Base-by-base conservation (phyloP, 768 basidiomycete species). In the Leucocoprinus birnbaumii region DNA sequence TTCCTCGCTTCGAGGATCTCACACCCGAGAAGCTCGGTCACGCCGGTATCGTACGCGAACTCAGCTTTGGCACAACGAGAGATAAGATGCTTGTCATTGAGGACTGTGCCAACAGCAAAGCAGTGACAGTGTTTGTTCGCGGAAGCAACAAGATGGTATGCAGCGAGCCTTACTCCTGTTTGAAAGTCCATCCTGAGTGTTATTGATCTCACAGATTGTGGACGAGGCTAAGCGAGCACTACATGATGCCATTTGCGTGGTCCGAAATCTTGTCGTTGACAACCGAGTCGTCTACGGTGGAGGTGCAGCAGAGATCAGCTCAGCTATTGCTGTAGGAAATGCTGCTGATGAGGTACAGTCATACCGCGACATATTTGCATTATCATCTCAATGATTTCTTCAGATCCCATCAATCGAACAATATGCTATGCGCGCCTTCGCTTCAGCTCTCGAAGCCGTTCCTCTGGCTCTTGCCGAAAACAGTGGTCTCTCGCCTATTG, bases 21-120 rank as follows among this genome's bases (percentile, higher is more conserved):
- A 85, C 91, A 0, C 69, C 86, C 14, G 89, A 86, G 61, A 99
- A 99, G 72, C 83, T 99, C 13, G 97, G 97, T 13, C 84, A 83
- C 57, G 97, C 97, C 0, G 97, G 97, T 11, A 73, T 96, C 51
- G 96, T 99, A 6, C 84, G 95, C 31, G 96, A 99, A 72, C 69
- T 99, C 53, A 84, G 91, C 6, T 99, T 99, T 70, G 97, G 97
- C 47, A 99, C 97, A 8, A 99, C 97, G 14, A 83, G 94, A 58
- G 97, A 99, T 72, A 98, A 98, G 79, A 99, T 99, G 97, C 84
- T 99, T 53, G 90, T 98, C 59, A 96, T 99, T 62, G 97, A 98
- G 70, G 95, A 98, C 65, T 98, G 96, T 63, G 96, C 97, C 16
- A 99, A 99, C 74, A 84, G 88, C 9, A 83, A 94, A 52, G 95